Evolutionary conservation across 352 stramenopile genomes (phyloP).

Genomic region (Phytophthora cryptogea): DNA sequence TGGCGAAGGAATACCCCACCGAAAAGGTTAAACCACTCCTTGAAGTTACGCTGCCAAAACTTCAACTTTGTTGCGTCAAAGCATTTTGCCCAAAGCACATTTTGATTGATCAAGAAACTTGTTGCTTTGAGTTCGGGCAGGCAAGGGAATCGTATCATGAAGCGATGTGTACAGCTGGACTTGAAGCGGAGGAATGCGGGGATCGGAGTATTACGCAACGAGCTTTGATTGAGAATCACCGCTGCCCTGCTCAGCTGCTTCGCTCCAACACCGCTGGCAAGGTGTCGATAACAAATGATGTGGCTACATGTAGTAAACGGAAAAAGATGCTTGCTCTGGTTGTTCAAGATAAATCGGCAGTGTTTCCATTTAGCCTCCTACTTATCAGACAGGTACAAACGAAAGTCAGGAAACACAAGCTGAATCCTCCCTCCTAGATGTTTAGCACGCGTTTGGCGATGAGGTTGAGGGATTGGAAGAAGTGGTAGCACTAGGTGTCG

Average conservation of each 20-base stretch:
- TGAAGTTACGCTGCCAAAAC: conserved; percentile 24
- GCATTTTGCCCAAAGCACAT: conserved; percentile 17
- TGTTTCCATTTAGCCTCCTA: conserved; percentile 3
- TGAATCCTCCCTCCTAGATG: not conserved
- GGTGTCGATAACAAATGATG: not conserved
- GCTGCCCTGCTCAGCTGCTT: not conserved
- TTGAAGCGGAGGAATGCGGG: conserved; percentile 6
- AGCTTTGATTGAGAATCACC: conserved; percentile 18
- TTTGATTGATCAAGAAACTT: no score
- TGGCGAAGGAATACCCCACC: conserved; percentile 1
- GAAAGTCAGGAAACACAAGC: not conserved
- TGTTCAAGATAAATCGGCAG: not conserved
- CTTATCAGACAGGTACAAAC: not conserved
- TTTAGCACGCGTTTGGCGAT: conserved; percentile 18
- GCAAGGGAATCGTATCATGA: conserved; percentile 8
- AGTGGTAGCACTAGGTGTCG: conserved; percentile 6
- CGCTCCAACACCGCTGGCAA: not conserved
- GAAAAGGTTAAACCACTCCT: conserved; percentile 17
- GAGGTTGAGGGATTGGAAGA: conserved; percentile 2
- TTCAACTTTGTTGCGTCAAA: conserved; percentile 30
- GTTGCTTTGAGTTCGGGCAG: no score
- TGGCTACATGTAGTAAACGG: not conserved
- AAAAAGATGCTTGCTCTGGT: not conserved
- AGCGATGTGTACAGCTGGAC: conserved; percentile 4
- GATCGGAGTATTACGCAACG: conserved; percentile 16